Conservation (phyloP, 148 eudicot species). For the Rhododendron vialii region DNA sequence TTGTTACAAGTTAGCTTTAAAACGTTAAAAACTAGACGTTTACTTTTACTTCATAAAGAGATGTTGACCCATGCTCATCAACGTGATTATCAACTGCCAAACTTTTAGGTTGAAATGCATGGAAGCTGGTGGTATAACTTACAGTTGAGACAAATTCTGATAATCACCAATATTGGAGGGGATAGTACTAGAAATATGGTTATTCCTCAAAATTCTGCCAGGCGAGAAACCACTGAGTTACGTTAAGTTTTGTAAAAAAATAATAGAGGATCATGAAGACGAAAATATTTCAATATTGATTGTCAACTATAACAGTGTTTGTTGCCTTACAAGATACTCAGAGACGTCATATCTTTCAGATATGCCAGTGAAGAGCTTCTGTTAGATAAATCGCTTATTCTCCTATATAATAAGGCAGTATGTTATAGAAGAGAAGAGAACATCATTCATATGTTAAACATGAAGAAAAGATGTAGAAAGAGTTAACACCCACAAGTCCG, state of each 20-base stretch:
- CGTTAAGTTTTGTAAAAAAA: not conserved
- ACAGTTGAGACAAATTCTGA: slow-evolving; percentile 46
- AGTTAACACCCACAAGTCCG: slow-evolving; percentile 42
- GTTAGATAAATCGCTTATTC: slow-evolving; percentile 67
- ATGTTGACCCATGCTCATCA: too few relatives aligned
- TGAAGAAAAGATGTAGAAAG: not conserved
- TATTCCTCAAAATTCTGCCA: slow-evolving; percentile 61
- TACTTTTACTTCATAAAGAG: too few relatives aligned
- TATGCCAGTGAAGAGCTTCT: slow-evolving; percentile 54
- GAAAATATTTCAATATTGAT: not conserved
- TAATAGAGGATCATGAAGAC: not conserved
- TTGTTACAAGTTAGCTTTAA: not conserved
- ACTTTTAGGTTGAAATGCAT: too few relatives aligned
- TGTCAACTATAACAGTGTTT: not conserved
- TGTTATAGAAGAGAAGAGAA: not conserved
- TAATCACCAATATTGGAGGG: slow-evolving; percentile 50
- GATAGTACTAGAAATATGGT: slow-evolving; percentile 64
- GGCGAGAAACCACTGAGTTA: not conserved
- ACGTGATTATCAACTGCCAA: too few relatives aligned
- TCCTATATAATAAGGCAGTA: slow-evolving; percentile 29
- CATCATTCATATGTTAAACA: not conserved
- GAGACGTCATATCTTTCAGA: slow-evolving; percentile 38
- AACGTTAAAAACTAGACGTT: too few relatives aligned
- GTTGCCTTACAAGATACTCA: slow-evolving; percentile 47
- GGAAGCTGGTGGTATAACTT: slow-evolving; percentile 29